Base-by-base conservation (phyloP, 768 basidiomycete genomes). In the Pisolithus marmoratus region DNA sequence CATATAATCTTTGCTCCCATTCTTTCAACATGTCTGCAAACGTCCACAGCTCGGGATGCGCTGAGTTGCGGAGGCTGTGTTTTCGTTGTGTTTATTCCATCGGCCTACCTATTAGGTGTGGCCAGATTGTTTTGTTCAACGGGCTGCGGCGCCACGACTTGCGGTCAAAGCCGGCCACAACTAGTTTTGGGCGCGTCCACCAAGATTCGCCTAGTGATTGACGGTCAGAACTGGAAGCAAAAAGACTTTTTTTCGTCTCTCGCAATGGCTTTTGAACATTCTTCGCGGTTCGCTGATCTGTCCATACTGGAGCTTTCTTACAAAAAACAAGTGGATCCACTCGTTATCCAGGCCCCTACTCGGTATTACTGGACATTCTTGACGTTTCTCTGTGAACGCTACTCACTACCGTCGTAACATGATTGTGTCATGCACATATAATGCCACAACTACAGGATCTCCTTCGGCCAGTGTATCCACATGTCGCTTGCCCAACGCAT, bases 91-190 rank as follows among this genome's bases (percentile, higher is more conserved):
- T 43, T 26, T 15, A 22, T 7, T 24, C 20, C 14, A 9, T 27
- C 7, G 2, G 11, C 8, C 15, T 15, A n/a, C 24, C 14, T 22
- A 42, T 15, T 4, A 29, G 49, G 48, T 55, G 48, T 34, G 29
- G 38, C 24, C 46, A 41, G 41, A 50, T 23, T 29, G 46, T 60
- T 68, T 66, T 66, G 57, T 64, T 38, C 44, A 26, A 46, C 36
- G 44, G 46, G 43, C 19, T 27, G 46, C 50, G 49, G 58, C 58
- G 53, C 24, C 38, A 42, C 31, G 20, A 54, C 26, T 55, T 26
- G 38, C 38, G 45, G 55, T 48, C 67, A 62, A 63, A 58, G 42
- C 60, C 37, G 17, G 24, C 42, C 50, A 51, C 46, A 38, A 42
- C 37, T 43, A 42, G 14, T 17, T 48, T 51, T 53, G 8, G n/a